Evolutionary conservation across 352 stramenopile genomes (phyloP), one percentile per base, ranked within the genome.

Genomic region (Globisporangium carolinianum): DNA sequence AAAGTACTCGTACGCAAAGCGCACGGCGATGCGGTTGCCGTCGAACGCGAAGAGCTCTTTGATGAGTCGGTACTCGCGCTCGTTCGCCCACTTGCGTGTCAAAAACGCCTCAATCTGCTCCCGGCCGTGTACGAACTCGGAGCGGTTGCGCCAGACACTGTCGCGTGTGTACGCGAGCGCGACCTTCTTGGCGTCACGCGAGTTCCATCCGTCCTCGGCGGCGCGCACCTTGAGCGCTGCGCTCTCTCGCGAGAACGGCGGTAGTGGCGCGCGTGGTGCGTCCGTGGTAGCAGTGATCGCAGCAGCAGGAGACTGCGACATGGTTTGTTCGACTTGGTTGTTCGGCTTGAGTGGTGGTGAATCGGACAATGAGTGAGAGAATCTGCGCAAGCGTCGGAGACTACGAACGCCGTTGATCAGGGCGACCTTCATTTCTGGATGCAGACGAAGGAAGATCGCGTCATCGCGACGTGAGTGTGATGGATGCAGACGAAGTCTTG

Each of bases 171-270:
- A 97, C 14, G 83, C 88, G 36, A 89, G 71, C 41, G 76, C 76
- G 10, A 96, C 86, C 9, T 68, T 69, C 11, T 69, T 53, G 4
- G 86, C 73, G 42, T 97, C 83, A 6, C 79, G 68, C 7, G 71
- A 78, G 73, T 97, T 97, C 88, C 88, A 96, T 36, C 79, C 88
- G 58, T 97, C 85, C 52, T 96, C 88, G 1, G 88, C 88, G 3
- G 75, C 74, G 8, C 85, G 83, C 32, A 94, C 83, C 65, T 97
- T 96, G 2, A 88, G 5, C 1, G 71, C 58, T 5, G 88, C 86
- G 0, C 69, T 86, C 62, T 94, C 86, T 5, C 65, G 53, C 15
- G 78, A 84, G 66, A 95, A 96, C 14, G 86, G 86, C 4, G 88
- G 88, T 5, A 93, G 24, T 6, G 83, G 83, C 3, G 60, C 67